These are phyloP conservation scores for Solanum chmielewskii DNA, from an alignment of 257 asterid species.

Conservation along the genomic window DNA sequence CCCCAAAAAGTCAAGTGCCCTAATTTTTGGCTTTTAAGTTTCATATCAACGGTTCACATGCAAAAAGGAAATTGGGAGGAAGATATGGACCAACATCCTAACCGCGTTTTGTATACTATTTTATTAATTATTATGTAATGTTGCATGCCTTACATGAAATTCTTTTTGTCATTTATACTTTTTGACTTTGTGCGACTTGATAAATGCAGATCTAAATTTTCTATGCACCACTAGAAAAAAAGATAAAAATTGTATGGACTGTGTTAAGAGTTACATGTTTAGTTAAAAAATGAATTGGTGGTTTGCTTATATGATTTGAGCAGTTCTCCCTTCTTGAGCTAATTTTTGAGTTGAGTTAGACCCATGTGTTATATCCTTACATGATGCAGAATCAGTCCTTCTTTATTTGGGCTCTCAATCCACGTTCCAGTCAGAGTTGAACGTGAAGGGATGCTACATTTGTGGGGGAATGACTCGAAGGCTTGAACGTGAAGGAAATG, in stretches of 20 bases:
- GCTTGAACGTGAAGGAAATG: neutral
- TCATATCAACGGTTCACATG: conserved; percentile 3
- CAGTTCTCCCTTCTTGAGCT: too few relatives aligned
- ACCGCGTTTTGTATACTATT: neutral
- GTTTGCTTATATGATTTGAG: neutral
- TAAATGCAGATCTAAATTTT: too few relatives aligned
- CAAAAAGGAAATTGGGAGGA: neutral
- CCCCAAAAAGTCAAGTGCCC: neutral
- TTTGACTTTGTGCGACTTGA: conserved; percentile 13
- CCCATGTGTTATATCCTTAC: neutral
- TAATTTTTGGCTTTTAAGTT: neutral
- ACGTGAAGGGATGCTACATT: too few relatives aligned
- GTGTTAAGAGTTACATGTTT: neutral
- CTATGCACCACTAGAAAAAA: neutral
- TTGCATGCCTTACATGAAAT: neutral
- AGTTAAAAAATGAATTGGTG: too few relatives aligned
- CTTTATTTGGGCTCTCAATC: neutral
- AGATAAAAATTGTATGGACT: too few relatives aligned
- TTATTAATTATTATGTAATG: neutral
- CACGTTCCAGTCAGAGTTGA: neutral
- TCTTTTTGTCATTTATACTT: neutral
- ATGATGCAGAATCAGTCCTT: neutral
- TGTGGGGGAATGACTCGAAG: too few relatives aligned
- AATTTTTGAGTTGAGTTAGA: neutral
- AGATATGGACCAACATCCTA: neutral